Conservation (phyloP, 164 flowering plant species). For the Liriodendron chinense region DNA sequence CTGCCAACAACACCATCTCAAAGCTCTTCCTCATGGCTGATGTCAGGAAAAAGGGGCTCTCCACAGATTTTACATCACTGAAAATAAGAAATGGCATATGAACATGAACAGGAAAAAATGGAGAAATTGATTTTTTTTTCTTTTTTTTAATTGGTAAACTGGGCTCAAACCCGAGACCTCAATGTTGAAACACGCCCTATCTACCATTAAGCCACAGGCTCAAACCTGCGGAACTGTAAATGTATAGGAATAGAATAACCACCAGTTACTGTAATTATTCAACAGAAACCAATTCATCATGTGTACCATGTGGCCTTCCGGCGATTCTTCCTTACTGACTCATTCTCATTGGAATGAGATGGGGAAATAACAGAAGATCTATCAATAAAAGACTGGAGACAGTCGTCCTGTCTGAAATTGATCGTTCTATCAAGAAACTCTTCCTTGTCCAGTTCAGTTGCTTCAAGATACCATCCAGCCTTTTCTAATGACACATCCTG, state of each 20-base stretch:
- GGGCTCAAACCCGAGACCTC: not conserved
- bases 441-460: constrained; percentile 11
- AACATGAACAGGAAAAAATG: not conserved
- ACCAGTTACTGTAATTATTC: not conserved
- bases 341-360: constrained; percentile 17
- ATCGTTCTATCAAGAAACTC: constrained; percentile 8
- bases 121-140: not conserved
- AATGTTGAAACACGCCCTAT: not conserved
- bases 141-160: not conserved
- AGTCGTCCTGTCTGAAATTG: constrained; percentile 17
- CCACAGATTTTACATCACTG: constrained; percentile 30
- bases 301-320: constrained; percentile 36
- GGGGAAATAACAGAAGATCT: constrained; percentile 17
- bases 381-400: constrained; percentile 24
- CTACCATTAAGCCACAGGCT: not conserved
- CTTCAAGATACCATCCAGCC: constrained; percentile 65
- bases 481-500: constrained; percentile 75
- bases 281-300: not conserved
- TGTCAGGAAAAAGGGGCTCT: constrained; percentile 54
- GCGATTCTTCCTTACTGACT: constrained; percentile 24
- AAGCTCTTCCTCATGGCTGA: constrained; percentile 59
- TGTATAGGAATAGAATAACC: not conserved
- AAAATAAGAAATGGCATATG: constrained; percentile 3
- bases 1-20: constrained; percentile 72
- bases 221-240: not conserved